A percentile compares a stretch with the other conserved stretches of the same genome.
Conservation (phyloP, 2,329 filamentous ascomycete species). For the Cadophora malorum region DNA sequence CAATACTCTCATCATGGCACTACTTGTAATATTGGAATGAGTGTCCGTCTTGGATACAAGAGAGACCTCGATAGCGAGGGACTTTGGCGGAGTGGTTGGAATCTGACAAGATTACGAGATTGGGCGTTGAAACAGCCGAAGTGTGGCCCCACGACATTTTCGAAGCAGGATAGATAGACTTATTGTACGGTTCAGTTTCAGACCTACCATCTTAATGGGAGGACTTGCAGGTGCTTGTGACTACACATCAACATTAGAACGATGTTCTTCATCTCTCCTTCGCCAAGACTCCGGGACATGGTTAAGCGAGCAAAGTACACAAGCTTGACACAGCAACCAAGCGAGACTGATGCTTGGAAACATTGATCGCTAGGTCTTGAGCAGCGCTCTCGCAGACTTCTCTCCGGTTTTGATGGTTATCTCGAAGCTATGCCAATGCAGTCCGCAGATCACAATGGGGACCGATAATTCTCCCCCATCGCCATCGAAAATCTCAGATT, state of each 20-base stretch:
- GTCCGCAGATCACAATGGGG: no score
- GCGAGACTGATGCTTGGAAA: no score
- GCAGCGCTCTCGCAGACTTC: no score
- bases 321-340: background rate
- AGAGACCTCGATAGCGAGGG: constrained; percentile 19
- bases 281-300: background rate
- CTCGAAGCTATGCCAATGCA: no score
- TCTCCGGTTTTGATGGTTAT: no score
- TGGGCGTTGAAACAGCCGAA: constrained; percentile 24
- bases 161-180: constrained; percentile 1
- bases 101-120: constrained; percentile 16
- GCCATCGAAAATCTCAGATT: no score
- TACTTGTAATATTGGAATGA: constrained; percentile 34
- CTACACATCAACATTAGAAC: background rate
- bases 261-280: background rate
- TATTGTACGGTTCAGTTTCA: background rate
- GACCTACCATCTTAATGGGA: background rate
- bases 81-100: constrained; percentile 27
- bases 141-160: constrained; percentile 19
- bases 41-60: constrained; percentile 23
- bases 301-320: background rate
- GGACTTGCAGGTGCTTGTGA: background rate
- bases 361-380: no score
- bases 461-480: no score
- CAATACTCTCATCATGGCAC: constrained; percentile 43